Percentiles rank a stretch among this genome's conserved stretches.
These are phyloP conservation scores for Sarocladium brachiariae DNA, from an alignment of 2,329 filamentous ascomycete species.

Conservation along the genomic window DNA sequence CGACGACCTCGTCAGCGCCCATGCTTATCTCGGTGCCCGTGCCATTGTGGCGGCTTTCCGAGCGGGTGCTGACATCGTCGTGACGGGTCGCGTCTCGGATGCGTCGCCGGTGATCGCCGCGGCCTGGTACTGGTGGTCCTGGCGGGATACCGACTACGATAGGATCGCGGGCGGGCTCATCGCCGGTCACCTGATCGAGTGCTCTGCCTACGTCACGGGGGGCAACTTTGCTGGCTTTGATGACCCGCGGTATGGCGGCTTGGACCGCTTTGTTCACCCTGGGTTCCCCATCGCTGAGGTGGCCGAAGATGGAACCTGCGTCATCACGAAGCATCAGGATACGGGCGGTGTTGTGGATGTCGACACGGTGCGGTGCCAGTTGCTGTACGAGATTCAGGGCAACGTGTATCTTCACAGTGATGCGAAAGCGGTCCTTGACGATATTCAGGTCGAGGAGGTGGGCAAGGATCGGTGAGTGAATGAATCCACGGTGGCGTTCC, in stretches of 20 bases:
- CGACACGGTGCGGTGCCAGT: conserved; percentile 35
- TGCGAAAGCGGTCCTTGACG: conserved; percentile 33
- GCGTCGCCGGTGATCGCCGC: conserved; percentile 43
- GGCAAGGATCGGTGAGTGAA: conserved; percentile 18
- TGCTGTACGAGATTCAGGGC: conserved; percentile 42
- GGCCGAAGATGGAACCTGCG: conserved; percentile 33
- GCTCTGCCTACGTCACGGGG: conserved; percentile 43
- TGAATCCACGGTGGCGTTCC: too few relatives aligned
- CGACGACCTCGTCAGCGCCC: conserved; percentile 22
- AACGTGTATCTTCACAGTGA: conserved; percentile 42
- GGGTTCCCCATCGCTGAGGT: conserved; percentile 45
- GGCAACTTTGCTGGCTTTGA: conserved; percentile 41
- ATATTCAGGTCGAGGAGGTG: conserved; percentile 28
- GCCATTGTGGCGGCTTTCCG: conserved; percentile 31
- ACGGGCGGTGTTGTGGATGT: conserved; percentile 33
- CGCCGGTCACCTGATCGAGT: conserved; percentile 27
- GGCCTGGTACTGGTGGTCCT: conserved; percentile 45
- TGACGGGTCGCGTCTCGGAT: conserved; percentile 36
- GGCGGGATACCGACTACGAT: conserved; percentile 39
- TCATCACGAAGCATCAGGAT: conserved; percentile 40
- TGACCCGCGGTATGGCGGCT: conserved; percentile 14
- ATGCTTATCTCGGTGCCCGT: conserved; percentile 45
- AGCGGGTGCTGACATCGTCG: conserved; percentile 33
- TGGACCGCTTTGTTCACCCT: conserved; percentile 22
- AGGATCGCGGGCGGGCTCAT: conserved; percentile 14